Conservation (phyloP, 495 filamentous ascomycete genomes). For the Tuber indicum region DNA sequence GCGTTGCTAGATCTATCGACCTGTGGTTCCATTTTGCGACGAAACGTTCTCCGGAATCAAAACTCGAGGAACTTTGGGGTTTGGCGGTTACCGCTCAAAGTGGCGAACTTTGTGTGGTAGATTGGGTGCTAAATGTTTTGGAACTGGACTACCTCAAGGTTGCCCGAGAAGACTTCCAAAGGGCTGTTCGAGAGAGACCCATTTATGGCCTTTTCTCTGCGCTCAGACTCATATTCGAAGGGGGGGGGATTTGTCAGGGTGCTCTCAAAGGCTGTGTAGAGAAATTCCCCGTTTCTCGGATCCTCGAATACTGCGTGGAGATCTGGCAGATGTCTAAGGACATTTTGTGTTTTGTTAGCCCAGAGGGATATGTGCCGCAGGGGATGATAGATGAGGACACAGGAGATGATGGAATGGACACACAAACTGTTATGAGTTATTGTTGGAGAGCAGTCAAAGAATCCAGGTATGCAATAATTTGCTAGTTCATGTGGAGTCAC, state of each 20-base stretch:
- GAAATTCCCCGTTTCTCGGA: neutral
- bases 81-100: neutral
- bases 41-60: neutral
- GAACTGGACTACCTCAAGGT: conserved; percentile 19
- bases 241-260: conserved; percentile 36
- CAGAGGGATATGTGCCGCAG: conserved; percentile 70
- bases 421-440: conserved; percentile 85
- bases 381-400: conserved; percentile 55
- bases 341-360: conserved; percentile 81
- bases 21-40: conserved; percentile 12
- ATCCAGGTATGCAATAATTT: conserved; percentile 58
- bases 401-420: conserved; percentile 59
- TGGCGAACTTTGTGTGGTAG: conserved; percentile 8
- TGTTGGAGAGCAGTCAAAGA: conserved; percentile 89
- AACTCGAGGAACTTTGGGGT: conserved; percentile 16
- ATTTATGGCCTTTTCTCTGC: conserved; percentile 36
- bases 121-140: conserved; percentile 28
- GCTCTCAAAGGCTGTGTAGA: neutral
- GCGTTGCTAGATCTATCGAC: conserved; percentile 6
- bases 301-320: conserved; percentile 46
- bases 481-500: conserved; percentile 21
- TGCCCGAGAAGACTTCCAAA: conserved; percentile 25
- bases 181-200: conserved; percentile 30
- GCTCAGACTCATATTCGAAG: conserved; percentile 37
- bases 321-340: conserved; percentile 70